These are phyloP conservation scores for Annulohypoxylon stygium DNA, from an alignment of 495 filamentous ascomycete genomes.

Conservation along the genomic window DNA sequence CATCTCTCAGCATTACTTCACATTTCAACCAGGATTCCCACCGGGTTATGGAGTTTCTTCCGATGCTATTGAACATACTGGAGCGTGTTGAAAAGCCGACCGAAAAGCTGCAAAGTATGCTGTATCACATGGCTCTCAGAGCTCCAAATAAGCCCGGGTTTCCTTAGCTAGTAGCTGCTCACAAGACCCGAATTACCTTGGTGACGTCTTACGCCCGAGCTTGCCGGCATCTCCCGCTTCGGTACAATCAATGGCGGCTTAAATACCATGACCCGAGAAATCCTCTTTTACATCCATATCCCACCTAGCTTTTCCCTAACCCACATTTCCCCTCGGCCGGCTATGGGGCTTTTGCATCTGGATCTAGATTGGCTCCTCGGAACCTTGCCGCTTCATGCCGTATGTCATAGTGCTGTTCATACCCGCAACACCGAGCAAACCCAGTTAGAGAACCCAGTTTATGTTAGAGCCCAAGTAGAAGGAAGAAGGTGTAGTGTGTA, in stretches of 20 bases:
- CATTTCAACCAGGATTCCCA: background rate
- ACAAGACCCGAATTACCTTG: slow-evolving; percentile 27
- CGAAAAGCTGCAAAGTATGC: background rate
- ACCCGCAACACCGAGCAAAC: slow-evolving; percentile 46
- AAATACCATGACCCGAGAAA: slow-evolving; percentile 49
- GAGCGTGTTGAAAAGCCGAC: background rate
- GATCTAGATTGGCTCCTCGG: slow-evolving; percentile 38
- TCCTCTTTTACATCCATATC: slow-evolving; percentile 42
- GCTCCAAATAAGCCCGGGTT: background rate
- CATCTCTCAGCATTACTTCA: slow-evolving; percentile 25
- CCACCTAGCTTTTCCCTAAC: slow-evolving; percentile 17
- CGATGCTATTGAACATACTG: background rate
- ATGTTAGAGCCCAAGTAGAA: slow-evolving; percentile 16
- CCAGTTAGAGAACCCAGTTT: background rate
- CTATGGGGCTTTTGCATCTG: slow-evolving; percentile 30
- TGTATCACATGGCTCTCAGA: slow-evolving; percentile 29
- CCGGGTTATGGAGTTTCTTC: slow-evolving; percentile 2
- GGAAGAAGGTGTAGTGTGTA: background rate
- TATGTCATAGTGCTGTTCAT: slow-evolving; percentile 44
- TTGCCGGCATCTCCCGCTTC: slow-evolving; percentile 51
- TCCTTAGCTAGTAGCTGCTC: slow-evolving; percentile 11
- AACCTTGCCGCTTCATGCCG: slow-evolving; percentile 34
- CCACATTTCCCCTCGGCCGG: slow-evolving; percentile 49
- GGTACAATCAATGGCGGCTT: slow-evolving; percentile 44
- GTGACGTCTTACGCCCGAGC: slow-evolving; percentile 42